Conservation (phyloP, 345 rosid genomes). For the Noccaea caerulescens region DNA sequence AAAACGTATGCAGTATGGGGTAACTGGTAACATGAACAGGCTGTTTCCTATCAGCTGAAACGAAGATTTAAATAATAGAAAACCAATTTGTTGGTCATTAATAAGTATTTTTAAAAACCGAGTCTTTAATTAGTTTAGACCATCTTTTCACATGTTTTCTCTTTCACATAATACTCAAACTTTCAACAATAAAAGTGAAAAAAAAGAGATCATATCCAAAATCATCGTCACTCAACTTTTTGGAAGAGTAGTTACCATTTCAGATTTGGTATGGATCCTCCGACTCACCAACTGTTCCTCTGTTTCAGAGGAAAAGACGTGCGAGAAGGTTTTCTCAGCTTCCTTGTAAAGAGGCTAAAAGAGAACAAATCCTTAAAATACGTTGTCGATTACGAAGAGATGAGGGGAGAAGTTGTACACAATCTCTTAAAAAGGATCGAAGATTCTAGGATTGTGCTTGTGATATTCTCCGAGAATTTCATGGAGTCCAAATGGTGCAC, state of each 20-base stretch:
- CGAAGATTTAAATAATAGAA: neutral
- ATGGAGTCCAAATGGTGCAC: constrained; percentile 35
- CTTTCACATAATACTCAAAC: neutral
- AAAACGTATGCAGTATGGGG: too few relatives aligned
- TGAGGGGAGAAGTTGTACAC: constrained; percentile 9
- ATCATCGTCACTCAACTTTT: neutral
- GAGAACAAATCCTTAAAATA: neutral
- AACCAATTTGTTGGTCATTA: too few relatives aligned
- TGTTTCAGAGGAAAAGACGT: constrained; percentile 39
- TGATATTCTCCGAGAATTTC: constrained; percentile 27
- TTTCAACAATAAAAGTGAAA: neutral
- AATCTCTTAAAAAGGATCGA: constrained; percentile 18
- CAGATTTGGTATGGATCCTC: neutral
- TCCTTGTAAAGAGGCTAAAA: neutral
- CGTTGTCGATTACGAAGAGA: constrained; percentile 7
- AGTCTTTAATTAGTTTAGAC: too few relatives aligned
- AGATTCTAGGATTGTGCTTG: constrained; percentile 12
- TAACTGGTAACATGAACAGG: neutral
- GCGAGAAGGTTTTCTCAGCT: neutral
- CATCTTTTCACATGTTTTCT: neutral
- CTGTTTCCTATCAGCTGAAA: neutral
- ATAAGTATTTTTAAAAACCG: too few relatives aligned
- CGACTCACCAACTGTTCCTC: constrained; percentile 1
- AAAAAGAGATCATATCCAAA: neutral
- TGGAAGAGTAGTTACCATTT: neutral